Conservation (phyloP, 805 yeast genomes). For the Candida coleopterorum region DNA sequence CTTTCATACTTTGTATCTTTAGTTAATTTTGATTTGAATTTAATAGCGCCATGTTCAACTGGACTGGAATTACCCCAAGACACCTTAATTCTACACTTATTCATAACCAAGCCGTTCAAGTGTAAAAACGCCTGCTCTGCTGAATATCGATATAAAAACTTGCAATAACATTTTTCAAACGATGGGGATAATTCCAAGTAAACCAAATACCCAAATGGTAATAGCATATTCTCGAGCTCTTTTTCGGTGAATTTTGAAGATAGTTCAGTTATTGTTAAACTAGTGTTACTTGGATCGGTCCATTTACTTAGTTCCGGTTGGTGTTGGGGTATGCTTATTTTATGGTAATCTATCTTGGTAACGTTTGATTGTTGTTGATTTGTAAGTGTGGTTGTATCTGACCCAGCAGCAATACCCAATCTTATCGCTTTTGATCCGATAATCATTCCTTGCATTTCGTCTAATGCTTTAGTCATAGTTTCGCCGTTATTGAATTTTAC, state of each 20-base stretch:
- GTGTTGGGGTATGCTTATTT: constrained; percentile 30
- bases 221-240: constrained; percentile 57
- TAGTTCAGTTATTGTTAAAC: constrained; percentile 66
- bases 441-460: constrained; percentile 77
- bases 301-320: constrained; percentile 57
- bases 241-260: constrained; percentile 53
- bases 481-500: constrained; percentile 65
- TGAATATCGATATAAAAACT: constrained; percentile 24
- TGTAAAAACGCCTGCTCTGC: constrained; percentile 36
- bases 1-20: constrained; percentile 10
- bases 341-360: constrained; percentile 6
- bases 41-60: background rate
- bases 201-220: constrained; percentile 55
- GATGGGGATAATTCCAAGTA: constrained; percentile 19
- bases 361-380: constrained; percentile 13
- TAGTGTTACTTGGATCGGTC: constrained; percentile 80
- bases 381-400: constrained; percentile 6
- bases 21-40: constrained; percentile 1
- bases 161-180: constrained; percentile 19
- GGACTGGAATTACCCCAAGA: constrained; percentile 27
- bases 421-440: constrained; percentile 73
- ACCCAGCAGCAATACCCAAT: constrained; percentile 45
- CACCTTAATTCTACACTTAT: constrained; percentile 24
- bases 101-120: constrained; percentile 25
- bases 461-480: constrained; percentile 67